Evolutionary conservation across 1,139 yeast genomes (phyloP).

Genomic region (Lodderomyces metapsilosis): DNA sequence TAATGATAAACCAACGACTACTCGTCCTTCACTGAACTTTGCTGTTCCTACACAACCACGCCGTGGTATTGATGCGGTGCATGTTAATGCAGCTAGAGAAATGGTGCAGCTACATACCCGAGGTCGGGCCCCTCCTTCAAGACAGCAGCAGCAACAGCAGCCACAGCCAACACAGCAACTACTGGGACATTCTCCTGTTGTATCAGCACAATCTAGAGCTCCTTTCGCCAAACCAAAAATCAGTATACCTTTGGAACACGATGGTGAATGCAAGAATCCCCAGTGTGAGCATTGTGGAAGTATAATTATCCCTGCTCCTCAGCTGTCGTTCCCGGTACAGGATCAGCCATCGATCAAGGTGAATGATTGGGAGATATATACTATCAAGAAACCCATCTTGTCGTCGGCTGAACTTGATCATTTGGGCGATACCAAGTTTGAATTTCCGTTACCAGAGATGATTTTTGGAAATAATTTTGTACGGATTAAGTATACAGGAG

Average conservation of each 20-base stretch:
- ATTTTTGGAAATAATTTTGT: constrained; percentile 87
- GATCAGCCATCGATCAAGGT: constrained; percentile 68
- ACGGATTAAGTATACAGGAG: constrained; percentile 38
- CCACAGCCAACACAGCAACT: neutral
- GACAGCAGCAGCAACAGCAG: constrained; percentile 4
- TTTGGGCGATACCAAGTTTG: constrained; percentile 50
- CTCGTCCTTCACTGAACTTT: constrained; percentile 6
- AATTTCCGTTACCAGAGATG: constrained; percentile 94
- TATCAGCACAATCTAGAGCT: neutral
- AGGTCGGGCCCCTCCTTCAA: constrained; percentile 31
- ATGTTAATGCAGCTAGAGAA: constrained; percentile 62
- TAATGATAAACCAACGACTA: neutral
- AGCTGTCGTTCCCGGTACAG: constrained; percentile 56
- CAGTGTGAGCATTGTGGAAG: constrained; percentile 66
- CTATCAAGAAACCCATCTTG: constrained; percentile 74
- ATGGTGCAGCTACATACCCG: constrained; percentile 49
- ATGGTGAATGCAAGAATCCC: constrained; percentile 41
- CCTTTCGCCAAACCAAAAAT: constrained; percentile 5
- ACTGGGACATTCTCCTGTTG: neutral
- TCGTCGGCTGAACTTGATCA: constrained; percentile 72
- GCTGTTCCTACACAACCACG: constrained; percentile 6
- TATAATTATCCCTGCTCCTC: constrained; percentile 73
- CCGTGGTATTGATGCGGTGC: constrained; percentile 52
- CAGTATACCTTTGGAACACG: constrained; percentile 8
- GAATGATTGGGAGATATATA: constrained; percentile 73